phyloP scores from a whole-genome alignment of 2,329 filamentous ascomycete genomes.

The Nannizziopsis barbatae region DNA sequence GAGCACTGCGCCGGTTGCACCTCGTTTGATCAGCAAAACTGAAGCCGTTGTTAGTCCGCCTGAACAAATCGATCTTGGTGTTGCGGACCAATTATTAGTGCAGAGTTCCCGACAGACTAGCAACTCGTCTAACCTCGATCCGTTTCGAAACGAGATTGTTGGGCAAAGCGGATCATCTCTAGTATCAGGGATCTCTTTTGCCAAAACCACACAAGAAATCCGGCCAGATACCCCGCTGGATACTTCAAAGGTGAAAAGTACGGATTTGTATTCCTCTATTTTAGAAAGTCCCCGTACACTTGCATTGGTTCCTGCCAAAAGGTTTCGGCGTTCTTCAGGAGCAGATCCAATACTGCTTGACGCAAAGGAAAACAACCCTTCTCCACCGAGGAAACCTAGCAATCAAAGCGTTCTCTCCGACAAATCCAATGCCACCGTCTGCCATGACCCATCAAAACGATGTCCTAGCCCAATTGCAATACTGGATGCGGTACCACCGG shows the following conservation, averaged over 20 bases:
- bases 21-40: background rate
- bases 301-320: conserved; percentile 7
- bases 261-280: background rate
- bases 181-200: background rate
- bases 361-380: conserved; percentile 4
- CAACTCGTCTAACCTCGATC: background rate
- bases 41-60: background rate
- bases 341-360: background rate
- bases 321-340: background rate
- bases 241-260: background rate
- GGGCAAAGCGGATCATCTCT: background rate
- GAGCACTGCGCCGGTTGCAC: background rate
- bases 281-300: background rate
- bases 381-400: conserved; percentile 25
- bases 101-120: conserved; percentile 4
- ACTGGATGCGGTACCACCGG: conserved; percentile 6
- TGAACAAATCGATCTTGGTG: background rate
- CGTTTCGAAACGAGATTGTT: background rate
- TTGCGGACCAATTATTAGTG: conserved; percentile 5
- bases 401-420: conserved; percentile 24
- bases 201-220: background rate
- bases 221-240: background rate
- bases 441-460: conserved; percentile 25
- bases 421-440: conserved; percentile 26
- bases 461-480: conserved; percentile 13